Conservation (phyloP, 225 moss, liverwort and hornwort genomes). For the Pseudoscleropodium purum region DNA sequence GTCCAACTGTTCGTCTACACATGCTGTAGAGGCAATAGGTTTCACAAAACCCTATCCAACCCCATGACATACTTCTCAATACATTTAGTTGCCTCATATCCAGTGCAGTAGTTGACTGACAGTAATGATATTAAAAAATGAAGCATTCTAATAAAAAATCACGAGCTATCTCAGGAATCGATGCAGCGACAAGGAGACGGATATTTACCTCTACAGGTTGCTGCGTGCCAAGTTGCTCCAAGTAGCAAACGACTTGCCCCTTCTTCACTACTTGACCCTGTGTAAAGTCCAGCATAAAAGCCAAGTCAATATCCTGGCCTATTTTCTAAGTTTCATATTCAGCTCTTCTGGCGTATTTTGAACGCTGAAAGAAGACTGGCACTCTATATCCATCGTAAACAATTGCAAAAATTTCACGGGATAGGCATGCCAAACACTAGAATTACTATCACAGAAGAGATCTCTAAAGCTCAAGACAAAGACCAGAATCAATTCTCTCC, state of each 20-base stretch:
- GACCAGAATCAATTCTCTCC: not conserved
- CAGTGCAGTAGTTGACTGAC: not conserved
- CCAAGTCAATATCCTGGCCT: not conserved
- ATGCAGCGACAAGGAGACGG: not conserved
- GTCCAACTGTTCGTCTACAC: not conserved
- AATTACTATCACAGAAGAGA: not conserved
- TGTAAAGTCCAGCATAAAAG: not conserved
- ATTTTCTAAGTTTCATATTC: not conserved
- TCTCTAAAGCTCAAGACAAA: not conserved
- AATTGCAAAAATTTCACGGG: not conserved
- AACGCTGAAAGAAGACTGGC: not conserved
- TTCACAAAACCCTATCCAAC: not conserved
- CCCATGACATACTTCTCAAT: not conserved
- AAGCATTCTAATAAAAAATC: not conserved
- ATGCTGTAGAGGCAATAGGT: not conserved
- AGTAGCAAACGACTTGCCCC: conserved; percentile 93
- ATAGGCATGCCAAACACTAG: not conserved
- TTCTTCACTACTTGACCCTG: conserved; percentile 87
- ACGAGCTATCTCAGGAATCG: not conserved
- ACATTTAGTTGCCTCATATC: not conserved
- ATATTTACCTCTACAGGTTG: conserved; percentile 82
- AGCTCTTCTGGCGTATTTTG: not conserved
- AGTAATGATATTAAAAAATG: not conserved
- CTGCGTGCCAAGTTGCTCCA: conserved; percentile 94
- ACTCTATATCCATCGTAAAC: not conserved